A percentile compares a stretch with the other conserved stretches of the same genome.
These are phyloP conservation scores for Trichoderma pleuroti DNA, from an alignment of 2,329 filamentous ascomycete genomes.

Conservation along the genomic window DNA sequence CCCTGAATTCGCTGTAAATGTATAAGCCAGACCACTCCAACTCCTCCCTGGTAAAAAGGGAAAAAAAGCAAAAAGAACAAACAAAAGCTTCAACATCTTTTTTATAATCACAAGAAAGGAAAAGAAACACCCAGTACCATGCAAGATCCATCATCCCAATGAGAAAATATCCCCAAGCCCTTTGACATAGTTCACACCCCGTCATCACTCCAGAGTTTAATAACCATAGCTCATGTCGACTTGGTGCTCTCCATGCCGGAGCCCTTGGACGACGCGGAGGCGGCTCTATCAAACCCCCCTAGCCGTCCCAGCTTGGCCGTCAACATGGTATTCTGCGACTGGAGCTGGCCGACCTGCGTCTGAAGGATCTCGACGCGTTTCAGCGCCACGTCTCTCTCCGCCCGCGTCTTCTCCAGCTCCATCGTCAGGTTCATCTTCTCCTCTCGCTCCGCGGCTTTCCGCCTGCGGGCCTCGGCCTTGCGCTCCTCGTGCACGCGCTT, in stretches of 20 bases:
- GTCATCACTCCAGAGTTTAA: background rate
- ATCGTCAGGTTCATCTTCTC: conserved; percentile 46
- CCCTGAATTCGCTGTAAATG: background rate
- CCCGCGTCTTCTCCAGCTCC: conserved; percentile 50
- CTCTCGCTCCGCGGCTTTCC: conserved; percentile 52
- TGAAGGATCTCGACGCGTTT: conserved; percentile 54
- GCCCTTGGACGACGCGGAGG: conserved; percentile 37
- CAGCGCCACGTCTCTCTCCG: conserved; percentile 51
- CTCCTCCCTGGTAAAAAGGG: background rate
- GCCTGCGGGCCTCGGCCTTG: conserved; percentile 52
- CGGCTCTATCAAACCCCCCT: conserved; percentile 36
- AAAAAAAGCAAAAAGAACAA: background rate
- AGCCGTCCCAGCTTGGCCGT: conserved; percentile 51
- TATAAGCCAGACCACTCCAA: background rate
- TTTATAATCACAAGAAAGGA: background rate
- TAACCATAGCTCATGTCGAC: background rate
- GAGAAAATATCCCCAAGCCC: background rate
- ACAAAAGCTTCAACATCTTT: background rate
- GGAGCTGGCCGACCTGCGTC: conserved; percentile 53
- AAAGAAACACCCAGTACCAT: background rate
- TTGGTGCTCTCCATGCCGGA: conserved; percentile 8
- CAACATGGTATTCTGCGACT: conserved; percentile 57
- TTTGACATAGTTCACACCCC: background rate
- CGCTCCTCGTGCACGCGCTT: conserved; percentile 59
- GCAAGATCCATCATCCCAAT: background rate